Evolutionary conservation across 495 filamentous ascomycete species (phyloP).

Genomic region (Penicillium herquei): DNA sequence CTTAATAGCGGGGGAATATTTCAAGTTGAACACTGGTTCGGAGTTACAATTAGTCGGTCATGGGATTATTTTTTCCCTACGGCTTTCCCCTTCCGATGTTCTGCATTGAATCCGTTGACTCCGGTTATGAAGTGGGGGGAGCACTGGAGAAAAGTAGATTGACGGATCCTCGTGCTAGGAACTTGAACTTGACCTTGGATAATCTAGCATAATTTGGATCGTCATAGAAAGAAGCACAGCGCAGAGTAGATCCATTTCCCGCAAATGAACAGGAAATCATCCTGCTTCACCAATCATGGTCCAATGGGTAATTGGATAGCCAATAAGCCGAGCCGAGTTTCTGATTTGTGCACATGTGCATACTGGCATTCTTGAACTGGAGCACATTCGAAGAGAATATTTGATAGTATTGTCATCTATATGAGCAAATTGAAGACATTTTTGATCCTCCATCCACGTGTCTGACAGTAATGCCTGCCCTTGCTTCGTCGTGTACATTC

Average conservation of each 20-base stretch:
- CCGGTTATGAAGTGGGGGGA: too few species aligned
- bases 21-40: neutral
- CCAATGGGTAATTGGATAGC: neutral
- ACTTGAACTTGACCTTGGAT: too few species aligned
- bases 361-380: slow-evolving; percentile 4
- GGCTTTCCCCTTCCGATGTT: neutral
- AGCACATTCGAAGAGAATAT: neutral
- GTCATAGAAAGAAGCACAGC: slow-evolving; percentile 3
- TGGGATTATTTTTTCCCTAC: neutral
- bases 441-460: slow-evolving; percentile 10
- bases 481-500: slow-evolving; percentile 7
- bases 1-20: slow-evolving; percentile 1
- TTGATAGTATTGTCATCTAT: too few species aligned
- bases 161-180: too few species aligned
- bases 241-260: slow-evolving; percentile 6
- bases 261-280: neutral
- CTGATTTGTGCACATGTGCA: slow-evolving; percentile 12
- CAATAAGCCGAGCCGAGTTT: slow-evolving; percentile 10
- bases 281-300: neutral
- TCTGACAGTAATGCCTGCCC: slow-evolving; percentile 9
- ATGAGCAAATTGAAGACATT: too few species aligned
- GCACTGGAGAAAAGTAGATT: too few species aligned
- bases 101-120: neutral
- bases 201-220: slow-evolving; percentile 24
- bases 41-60: neutral